Conservation (phyloP, 2,329 filamentous ascomycete genomes). For the Corynespora cassiicola region DNA sequence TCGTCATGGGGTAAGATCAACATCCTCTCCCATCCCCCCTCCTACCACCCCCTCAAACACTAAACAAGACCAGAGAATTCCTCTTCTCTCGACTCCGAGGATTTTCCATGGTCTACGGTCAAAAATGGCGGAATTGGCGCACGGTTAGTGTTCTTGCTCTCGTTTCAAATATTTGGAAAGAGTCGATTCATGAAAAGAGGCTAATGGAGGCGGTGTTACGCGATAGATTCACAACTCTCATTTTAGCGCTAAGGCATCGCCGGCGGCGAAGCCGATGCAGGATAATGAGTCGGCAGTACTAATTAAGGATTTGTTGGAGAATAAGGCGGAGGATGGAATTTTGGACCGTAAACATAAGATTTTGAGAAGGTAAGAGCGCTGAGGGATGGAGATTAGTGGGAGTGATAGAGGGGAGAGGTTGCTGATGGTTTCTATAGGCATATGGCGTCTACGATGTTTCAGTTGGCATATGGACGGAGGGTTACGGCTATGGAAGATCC, state of each 20-base stretch:
- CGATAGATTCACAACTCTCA: constrained; percentile 11
- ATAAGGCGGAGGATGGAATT: constrained; percentile 9
- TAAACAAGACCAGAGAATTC: constrained; percentile 10
- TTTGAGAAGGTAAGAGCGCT: constrained; percentile 9
- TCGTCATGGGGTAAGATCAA: constrained; percentile 11
- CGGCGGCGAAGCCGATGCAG: constrained; percentile 11
- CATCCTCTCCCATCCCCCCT: constrained; percentile 4
- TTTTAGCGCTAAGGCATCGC: constrained; percentile 11
- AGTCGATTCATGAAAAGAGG: constrained; percentile 3
- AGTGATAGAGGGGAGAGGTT: constrained; percentile 5
- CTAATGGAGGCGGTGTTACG: constrained; percentile 9
- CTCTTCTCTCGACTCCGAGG: constrained; percentile 12
- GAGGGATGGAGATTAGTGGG: constrained; percentile 6
- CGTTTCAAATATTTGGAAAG: constrained; percentile 7
- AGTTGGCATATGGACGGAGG: constrained; percentile 10
- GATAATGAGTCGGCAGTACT: constrained; percentile 9
- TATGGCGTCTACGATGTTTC: constrained; percentile 12
- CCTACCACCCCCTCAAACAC: constrained; percentile 7
- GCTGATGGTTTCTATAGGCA: constrained; percentile 10
- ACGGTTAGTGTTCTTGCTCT: constrained; percentile 9
- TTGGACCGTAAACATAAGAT: constrained; percentile 11
- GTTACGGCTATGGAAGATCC: constrained; percentile 11
- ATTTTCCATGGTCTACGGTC: constrained; percentile 11
- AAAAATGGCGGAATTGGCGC: constrained; percentile 12
- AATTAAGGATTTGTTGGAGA: constrained; percentile 11